These are phyloP conservation scores for Ramichloridium luteum DNA, from an alignment of 2,329 filamentous ascomycete species.

Conservation along the genomic window DNA sequence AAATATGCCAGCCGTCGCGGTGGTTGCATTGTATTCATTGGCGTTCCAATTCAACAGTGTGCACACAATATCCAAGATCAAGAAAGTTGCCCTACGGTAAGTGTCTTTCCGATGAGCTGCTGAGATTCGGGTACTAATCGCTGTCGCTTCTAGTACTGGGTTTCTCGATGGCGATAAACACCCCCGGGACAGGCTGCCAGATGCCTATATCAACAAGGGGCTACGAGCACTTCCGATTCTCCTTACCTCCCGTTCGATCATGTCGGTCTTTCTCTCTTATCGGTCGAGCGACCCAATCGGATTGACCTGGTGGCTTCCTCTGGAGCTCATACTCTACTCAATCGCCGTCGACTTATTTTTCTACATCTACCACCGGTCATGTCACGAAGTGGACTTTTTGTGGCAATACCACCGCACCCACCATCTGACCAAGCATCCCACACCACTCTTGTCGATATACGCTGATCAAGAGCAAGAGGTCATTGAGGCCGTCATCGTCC, in stretches of 20 bases:
- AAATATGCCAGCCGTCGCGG: constrained; percentile 21
- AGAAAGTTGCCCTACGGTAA: constrained; percentile 26
- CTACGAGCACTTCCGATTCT: no score
- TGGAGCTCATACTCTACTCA: constrained; percentile 29
- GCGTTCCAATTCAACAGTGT: constrained; percentile 30
- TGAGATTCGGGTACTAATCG: constrained; percentile 32
- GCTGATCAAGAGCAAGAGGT: constrained; percentile 31
- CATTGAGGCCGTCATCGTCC: constrained; percentile 30
- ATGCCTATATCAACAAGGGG: no score
- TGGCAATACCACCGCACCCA: constrained; percentile 34
- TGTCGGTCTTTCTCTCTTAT: constrained; percentile 2
- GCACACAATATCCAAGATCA: constrained; percentile 27
- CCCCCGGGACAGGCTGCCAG: constrained; percentile 31
- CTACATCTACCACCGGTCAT: constrained; percentile 30
- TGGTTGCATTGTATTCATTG: constrained; percentile 27
- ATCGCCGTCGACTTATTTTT: constrained; percentile 34
- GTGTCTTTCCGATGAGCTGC: constrained; percentile 36
- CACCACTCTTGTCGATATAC: constrained; percentile 29
- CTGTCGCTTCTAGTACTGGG: constrained; percentile 30
- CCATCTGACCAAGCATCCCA: constrained; percentile 33
- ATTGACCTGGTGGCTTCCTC: constrained; percentile 22
- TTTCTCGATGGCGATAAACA: constrained; percentile 35
- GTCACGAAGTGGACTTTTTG: constrained; percentile 28
- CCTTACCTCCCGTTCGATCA: neutral
- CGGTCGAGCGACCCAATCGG: neutral